Percentiles rank a stretch among this genome's conserved stretches.
Evolutionary conservation across 1,284 basidiomycete genomes (phyloP).

Genomic region (Ganoderma lucidum): DNA sequence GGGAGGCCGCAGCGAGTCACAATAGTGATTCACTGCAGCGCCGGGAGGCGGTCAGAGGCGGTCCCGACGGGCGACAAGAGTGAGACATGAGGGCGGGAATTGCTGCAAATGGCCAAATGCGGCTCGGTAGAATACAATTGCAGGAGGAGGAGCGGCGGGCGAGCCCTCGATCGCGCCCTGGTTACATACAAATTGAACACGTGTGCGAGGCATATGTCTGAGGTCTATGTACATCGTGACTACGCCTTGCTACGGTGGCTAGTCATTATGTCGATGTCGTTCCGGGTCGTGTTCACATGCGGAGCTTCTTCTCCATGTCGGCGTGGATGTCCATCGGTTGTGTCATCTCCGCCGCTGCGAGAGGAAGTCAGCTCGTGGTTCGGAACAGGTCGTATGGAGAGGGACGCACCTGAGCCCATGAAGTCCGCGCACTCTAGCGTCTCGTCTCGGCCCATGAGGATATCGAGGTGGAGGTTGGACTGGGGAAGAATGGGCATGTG

Average conservation of each 20-base stretch:
- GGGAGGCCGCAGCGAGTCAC: constrained; percentile 23
- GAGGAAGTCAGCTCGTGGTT: constrained; percentile 6
- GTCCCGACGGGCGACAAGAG: background rate
- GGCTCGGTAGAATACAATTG: constrained; percentile 19
- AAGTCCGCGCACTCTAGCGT: constrained; percentile 59
- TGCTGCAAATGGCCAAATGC: background rate
- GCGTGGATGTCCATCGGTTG: constrained; percentile 68
- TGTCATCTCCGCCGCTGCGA: constrained; percentile 59
- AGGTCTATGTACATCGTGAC: background rate
- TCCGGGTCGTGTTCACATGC: constrained; percentile 47
- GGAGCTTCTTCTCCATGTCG: constrained; percentile 77
- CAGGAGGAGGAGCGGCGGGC: background rate
- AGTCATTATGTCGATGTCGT: constrained; percentile 1
- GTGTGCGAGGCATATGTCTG: background rate
- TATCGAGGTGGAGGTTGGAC: constrained; percentile 88
- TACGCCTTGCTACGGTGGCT: background rate
- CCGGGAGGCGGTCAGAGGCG: too few relatives aligned
- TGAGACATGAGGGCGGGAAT: constrained; percentile 1
- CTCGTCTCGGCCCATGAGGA: constrained; percentile 92
- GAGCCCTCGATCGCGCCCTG: background rate
- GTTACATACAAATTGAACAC: background rate
- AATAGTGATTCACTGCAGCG: background rate
- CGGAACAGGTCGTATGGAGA: background rate
- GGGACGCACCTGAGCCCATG: constrained; percentile 55
- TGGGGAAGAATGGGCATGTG: constrained; percentile 70